Evolutionary conservation across 2,329 filamentous ascomycete genomes (phyloP).

Genomic region (Cytospora paraplurivora): DNA sequence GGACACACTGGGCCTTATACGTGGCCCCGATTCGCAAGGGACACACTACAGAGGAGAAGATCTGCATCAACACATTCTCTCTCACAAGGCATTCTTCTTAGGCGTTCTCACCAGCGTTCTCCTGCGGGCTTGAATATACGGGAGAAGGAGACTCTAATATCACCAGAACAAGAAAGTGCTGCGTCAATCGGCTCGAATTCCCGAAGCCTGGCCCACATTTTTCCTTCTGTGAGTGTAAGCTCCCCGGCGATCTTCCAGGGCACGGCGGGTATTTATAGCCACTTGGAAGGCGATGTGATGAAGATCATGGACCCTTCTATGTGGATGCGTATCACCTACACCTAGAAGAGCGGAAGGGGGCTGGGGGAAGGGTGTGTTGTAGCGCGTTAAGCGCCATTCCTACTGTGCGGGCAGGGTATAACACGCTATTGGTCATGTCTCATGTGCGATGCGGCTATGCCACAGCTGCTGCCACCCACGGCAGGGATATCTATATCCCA

Average conservation of each 20-base stretch:
- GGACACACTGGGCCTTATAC: not conserved
- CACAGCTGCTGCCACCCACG: no score
- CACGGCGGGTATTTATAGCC: constrained; percentile 16
- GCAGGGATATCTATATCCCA: no score
- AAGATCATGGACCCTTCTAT: not conserved
- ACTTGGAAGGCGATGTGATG: constrained; percentile 3
- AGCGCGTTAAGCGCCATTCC: constrained; percentile 12
- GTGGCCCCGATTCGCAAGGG: not conserved
- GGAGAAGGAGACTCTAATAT: not conserved
- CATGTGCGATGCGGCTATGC: no score
- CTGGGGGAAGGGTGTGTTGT: not conserved
- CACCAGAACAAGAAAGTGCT: not conserved
- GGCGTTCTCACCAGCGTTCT: not conserved
- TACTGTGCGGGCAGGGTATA: constrained; percentile 4
- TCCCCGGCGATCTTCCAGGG: not conserved
- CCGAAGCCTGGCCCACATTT: not conserved
- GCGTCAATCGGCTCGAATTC: not conserved
- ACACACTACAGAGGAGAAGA: not conserved
- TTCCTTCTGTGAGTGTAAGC: not conserved
- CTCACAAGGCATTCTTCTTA: no score
- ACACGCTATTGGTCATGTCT: constrained; percentile 23
- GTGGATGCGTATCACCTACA: not conserved
- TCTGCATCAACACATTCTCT: not conserved
- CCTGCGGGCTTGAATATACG: constrained; percentile 9
- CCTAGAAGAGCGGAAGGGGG: constrained; percentile 4